These are phyloP conservation scores for Sporothrix humicola DNA, from an alignment of 2,329 filamentous ascomycete genomes.

Conservation along the genomic window DNA sequence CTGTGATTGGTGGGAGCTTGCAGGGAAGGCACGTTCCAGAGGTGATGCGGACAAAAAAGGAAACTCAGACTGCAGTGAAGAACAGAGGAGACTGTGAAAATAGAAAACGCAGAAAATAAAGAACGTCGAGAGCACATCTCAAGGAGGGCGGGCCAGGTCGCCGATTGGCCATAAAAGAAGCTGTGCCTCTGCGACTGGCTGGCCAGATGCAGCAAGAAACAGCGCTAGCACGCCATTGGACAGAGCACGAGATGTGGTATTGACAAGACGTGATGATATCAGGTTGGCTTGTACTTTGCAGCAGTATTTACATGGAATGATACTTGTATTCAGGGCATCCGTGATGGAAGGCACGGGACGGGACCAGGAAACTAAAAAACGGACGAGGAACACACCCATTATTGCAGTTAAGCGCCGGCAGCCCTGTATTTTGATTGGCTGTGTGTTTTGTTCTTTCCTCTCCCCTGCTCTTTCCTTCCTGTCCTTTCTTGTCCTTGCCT, in stretches of 20 bases:
- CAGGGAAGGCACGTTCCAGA: slow-evolving; percentile 4
- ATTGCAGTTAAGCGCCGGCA: slow-evolving; percentile 34
- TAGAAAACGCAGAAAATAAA: not conserved
- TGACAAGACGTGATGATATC: not conserved
- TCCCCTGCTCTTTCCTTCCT: not conserved
- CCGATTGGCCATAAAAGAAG: slow-evolving; percentile 44
- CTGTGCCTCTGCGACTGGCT: slow-evolving; percentile 40
- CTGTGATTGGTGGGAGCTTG: slow-evolving; percentile 29
- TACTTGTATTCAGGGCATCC: no score
- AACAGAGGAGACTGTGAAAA: not conserved
- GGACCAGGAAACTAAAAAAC: no score
- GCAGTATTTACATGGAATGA: not conserved
- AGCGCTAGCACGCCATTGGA: slow-evolving; percentile 42
- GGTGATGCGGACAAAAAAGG: slow-evolving; percentile 20
- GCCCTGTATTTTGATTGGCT: slow-evolving; percentile 33
- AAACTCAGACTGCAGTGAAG: not conserved
- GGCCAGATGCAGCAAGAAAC: slow-evolving; percentile 34
- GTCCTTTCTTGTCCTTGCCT: not conserved
- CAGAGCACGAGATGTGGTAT: slow-evolving; percentile 5
- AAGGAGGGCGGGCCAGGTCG: slow-evolving; percentile 16
- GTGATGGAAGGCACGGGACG: no score
- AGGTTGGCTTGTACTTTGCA: no score
- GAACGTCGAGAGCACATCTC: not conserved
- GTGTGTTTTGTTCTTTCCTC: not conserved
- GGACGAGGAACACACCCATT: slow-evolving; percentile 20